Evolutionary conservation across 2,329 filamentous ascomycete genomes (phyloP).

Genomic region (Geoglossum cookeanum): DNA sequence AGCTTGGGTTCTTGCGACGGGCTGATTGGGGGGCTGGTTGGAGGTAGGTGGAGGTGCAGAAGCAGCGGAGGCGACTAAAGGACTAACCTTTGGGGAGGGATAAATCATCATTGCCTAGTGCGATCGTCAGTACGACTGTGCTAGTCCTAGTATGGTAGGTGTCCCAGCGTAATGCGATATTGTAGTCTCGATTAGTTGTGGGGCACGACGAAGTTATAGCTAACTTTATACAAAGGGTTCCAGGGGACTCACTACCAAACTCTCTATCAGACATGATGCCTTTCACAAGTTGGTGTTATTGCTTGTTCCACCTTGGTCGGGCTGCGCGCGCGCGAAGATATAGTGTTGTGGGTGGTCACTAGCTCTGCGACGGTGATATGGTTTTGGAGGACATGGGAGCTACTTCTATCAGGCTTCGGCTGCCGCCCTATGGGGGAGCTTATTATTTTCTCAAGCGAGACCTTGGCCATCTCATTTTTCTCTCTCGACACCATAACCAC

Average conservation of each 20-base stretch:
- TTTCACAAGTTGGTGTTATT: not conserved
- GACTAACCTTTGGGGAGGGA: constrained; percentile 37
- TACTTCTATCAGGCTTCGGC: not conserved
- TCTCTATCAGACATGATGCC: constrained; percentile 34
- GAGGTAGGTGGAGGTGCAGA: not conserved
- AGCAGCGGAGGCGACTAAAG: not conserved
- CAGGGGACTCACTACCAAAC: constrained; percentile 26
- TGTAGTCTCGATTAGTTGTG: not conserved
- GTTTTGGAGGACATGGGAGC: not conserved
- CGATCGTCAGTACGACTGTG: not conserved
- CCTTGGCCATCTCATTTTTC: too few relatives aligned
- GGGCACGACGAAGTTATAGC: not conserved
- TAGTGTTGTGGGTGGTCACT: not conserved
- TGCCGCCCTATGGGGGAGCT: too few relatives aligned
- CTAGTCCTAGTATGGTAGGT: not conserved
- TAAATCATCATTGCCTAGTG: constrained; percentile 36
- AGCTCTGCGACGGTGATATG: not conserved
- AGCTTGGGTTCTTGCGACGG: not conserved
- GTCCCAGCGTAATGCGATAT: not conserved
- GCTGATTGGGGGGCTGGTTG: not conserved
- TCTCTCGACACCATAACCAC: not conserved
- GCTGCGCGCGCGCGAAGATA: not conserved
- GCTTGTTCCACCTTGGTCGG: not conserved
- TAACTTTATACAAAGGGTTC: constrained; percentile 1
- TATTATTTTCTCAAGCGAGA: too few relatives aligned